Evolutionary conservation across 805 yeast species (phyloP).

Genomic region (Schizosaccharomyces cryophilus): DNA sequence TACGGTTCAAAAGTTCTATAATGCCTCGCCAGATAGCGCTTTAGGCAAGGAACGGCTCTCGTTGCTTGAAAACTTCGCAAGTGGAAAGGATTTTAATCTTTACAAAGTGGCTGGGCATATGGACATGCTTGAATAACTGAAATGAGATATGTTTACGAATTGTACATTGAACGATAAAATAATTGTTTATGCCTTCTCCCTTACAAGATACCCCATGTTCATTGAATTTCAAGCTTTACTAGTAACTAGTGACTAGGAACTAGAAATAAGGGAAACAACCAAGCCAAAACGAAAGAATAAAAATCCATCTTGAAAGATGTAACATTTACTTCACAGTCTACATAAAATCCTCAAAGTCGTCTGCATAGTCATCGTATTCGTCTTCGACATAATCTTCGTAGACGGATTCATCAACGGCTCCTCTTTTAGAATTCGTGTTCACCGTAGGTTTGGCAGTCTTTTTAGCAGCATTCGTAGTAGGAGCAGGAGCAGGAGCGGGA

Average conservation of each 20-base stretch:
- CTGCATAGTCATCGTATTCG: background rate
- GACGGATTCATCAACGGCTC: background rate
- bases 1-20: conserved; percentile 56
- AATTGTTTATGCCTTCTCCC: no score
- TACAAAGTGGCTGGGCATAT: conserved; percentile 48
- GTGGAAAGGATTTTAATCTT: conserved; percentile 42
- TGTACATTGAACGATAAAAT: background rate
- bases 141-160: background rate
- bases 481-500: background rate
- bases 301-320: background rate
- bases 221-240: no score
- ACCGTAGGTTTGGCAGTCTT: background rate
- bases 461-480: background rate
- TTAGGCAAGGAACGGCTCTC: conserved; percentile 19
- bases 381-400: background rate
- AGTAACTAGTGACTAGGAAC: no score
- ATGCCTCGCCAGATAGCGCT: conserved; percentile 26
- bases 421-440: background rate
- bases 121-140: conserved; percentile 34
- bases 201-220: no score
- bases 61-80: conserved; percentile 42
- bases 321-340: background rate
- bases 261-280: background rate
- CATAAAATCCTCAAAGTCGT: conserved; percentile 1
- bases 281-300: background rate